Conservation (phyloP, 352 stramenopile genomes). For the Phytophthora syringae region DNA sequence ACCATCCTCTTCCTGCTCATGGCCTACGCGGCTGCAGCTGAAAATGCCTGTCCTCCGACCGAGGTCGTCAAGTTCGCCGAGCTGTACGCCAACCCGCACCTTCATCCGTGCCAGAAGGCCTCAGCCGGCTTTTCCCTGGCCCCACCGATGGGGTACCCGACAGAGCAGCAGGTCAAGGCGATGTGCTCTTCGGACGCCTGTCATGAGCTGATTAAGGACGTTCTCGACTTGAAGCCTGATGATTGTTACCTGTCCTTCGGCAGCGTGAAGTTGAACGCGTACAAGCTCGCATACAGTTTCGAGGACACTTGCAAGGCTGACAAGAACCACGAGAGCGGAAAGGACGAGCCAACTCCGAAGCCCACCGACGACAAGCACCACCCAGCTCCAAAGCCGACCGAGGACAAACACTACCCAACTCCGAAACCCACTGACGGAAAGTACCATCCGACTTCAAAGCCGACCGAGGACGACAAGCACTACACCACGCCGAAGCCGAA, state of each 20-base stretch:
- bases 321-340: too few relatives aligned
- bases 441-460: slow-evolving; percentile 13
- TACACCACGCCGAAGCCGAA: slow-evolving; percentile 3
- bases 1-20: slow-evolving; percentile 12
- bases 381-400: slow-evolving; percentile 8
- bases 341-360: not conserved
- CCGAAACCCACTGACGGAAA: slow-evolving; percentile 5
- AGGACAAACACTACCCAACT: not conserved
- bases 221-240: too few relatives aligned
- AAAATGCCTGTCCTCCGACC: slow-evolving; percentile 29
- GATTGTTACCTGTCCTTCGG: not conserved
- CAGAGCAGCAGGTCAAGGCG: too few relatives aligned
- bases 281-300: too few relatives aligned
- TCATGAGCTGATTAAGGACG: too few relatives aligned
- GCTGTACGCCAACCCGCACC: slow-evolving; percentile 35
- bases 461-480: slow-evolving; percentile 13
- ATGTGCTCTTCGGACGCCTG: too few relatives aligned
- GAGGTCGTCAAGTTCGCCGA: slow-evolving; percentile 35
- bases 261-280: too few relatives aligned
- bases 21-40: slow-evolving; percentile 15
- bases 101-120: slow-evolving; percentile 33
- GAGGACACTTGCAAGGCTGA: too few relatives aligned
- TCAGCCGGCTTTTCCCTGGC: slow-evolving; percentile 29
- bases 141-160: slow-evolving; percentile 20
- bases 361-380: slow-evolving; percentile 6